Conservation (phyloP, 371 early-diverging fungal species). For the Mucor plumbeus region DNA sequence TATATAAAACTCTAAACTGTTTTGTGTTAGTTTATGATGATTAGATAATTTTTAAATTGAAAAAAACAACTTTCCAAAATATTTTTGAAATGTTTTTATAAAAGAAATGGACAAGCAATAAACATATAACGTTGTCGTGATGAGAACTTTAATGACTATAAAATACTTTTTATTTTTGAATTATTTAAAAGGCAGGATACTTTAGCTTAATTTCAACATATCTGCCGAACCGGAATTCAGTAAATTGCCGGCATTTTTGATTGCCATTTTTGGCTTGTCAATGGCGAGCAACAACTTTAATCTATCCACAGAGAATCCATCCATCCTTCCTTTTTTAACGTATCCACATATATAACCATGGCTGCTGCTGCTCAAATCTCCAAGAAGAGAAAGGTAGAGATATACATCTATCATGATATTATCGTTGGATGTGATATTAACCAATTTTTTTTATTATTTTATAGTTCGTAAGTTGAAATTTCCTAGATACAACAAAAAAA, state of each 20-base stretch:
- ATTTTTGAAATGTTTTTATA: too few species aligned
- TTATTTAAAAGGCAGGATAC: neutral
- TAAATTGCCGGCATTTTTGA: neutral
- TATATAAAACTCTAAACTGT: too few species aligned
- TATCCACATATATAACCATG: slow-evolving; percentile 21
- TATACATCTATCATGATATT: neutral
- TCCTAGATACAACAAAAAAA: neutral
- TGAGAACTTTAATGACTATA: neutral
- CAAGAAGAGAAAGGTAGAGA: slow-evolving; percentile 31
- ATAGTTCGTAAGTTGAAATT: slow-evolving; percentile 21
- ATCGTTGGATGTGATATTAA: slow-evolving; percentile 5
- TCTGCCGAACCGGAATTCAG: slow-evolving; percentile 1
- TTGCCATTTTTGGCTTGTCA: slow-evolving; percentile 10
- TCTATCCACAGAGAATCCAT: slow-evolving; percentile 5
- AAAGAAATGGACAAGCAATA: too few species aligned
- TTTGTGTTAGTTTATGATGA: too few species aligned
- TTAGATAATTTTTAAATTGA: too few species aligned
- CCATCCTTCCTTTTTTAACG: slow-evolving; percentile 21
- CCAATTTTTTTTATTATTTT: slow-evolving; percentile 2
- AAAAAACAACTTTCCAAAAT: too few species aligned
- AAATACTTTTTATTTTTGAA: neutral
- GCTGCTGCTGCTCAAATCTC: slow-evolving; percentile 32
- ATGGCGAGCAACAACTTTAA: neutral
- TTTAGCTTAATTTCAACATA: neutral
- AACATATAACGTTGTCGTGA: too few species aligned